phyloP scores from a whole-genome alignment of 257 asterid species.

The Primulina tabacum region DNA sequence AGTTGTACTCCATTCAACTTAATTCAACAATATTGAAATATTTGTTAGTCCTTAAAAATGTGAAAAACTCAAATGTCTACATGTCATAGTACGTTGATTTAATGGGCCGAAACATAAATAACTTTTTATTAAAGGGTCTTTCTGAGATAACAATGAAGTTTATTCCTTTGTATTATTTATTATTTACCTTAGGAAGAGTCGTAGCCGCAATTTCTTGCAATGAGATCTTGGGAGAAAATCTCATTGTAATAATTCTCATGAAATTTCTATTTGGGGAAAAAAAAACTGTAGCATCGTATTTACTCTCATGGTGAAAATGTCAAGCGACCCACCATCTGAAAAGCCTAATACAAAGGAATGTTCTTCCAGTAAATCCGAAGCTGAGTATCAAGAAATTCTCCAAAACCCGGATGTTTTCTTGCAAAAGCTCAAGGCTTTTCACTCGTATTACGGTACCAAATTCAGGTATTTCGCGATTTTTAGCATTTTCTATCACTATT shows the following conservation, averaged over 20 bases:
- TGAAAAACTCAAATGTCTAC: too few species aligned
- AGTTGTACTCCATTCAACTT: too few species aligned
- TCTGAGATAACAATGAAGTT: too few species aligned
- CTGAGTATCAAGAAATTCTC: conserved; percentile 34
- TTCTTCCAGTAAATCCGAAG: conserved; percentile 44
- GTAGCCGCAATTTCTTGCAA: background rate
- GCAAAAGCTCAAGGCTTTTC: conserved; percentile 44
- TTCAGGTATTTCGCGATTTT: conserved; percentile 16
- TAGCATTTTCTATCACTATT: background rate
- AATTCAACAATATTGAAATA: too few species aligned
- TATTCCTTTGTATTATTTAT: background rate
- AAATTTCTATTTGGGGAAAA: background rate
- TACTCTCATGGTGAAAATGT: conserved; percentile 24
- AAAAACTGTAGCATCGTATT: background rate
- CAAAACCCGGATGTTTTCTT: conserved; percentile 37
- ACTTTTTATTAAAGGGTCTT: background rate
- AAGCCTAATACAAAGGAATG: background rate
- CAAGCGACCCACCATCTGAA: conserved; percentile 22
- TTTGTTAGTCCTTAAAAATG: too few species aligned
- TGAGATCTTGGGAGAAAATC: background rate
- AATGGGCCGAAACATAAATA: too few species aligned
- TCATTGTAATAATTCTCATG: background rate
- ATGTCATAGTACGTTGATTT: too few species aligned
- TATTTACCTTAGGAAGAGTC: background rate
- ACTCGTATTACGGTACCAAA: conserved; percentile 21